Base-by-base conservation (phyloP, 1,139 yeast species). In the Saccharomycopsis crataegensis region DNA sequence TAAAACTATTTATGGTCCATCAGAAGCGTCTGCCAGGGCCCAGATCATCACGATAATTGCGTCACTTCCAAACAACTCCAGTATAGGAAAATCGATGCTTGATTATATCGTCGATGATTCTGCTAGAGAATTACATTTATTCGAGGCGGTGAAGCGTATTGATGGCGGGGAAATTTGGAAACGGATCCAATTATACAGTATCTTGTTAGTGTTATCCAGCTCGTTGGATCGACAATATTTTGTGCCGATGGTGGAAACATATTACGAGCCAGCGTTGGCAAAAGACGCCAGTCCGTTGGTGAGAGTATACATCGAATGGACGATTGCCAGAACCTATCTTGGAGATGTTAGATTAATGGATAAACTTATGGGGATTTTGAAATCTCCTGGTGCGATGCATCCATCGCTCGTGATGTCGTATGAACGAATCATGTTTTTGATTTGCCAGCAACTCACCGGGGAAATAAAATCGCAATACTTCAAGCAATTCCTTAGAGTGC, bases 301-400 rank as follows among this genome's bases (percentile, higher is more conserved):
- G 1, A 77, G 96, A 56, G 70, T 78, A 2, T 86, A 84, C 62
- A 68, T 86, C 53, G 97, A 90, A 62, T 90, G 97, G 97, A 71
- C 83, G 6, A 68, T 85, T 45, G 76, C 90, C 58, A 68, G 46
- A 64, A 62, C 43, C 63, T 76, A 33, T 62, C 70, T 17, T 62
- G 62, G 62, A 8, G 61, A 66, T 28, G 63, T 64, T n/a, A 65
- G 62, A 5, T 66, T 59, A 58, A 32, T 57, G 65, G 44, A 62
- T 63, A 16, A 64, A 57, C 51, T 66, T 66, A 49, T 65, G 66
- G 47, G 61, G 65, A 40, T 65, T 68, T 59, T 70, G 69, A 54
- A 57, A 4, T 51, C 51, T 14, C 43, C 69, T 1, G 49, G 55
- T 1, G 14, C 58, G 12, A 60, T 63, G 31, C 68, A 76, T 59